Base-by-base conservation (phyloP, 495 filamentous ascomycete species). In the Penicillium cinerascens region DNA sequence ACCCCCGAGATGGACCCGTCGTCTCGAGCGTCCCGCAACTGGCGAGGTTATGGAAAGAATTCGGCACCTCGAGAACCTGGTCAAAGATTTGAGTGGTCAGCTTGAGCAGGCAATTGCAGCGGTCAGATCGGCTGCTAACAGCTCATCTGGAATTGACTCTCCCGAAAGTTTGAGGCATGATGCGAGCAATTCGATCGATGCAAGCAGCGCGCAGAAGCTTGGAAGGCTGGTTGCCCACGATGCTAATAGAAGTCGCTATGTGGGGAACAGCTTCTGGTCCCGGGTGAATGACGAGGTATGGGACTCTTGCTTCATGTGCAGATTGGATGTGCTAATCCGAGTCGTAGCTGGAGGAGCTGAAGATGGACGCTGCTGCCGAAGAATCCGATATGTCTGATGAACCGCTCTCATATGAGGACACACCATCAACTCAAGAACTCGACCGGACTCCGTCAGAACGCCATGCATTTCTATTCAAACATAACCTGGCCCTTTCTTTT, bases 211-310 rank as follows among this genome's bases (percentile, higher is more conserved):
- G 3, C 64, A 70, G 13, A 42, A 55, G 23, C 63, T 78, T 48
- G 77, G 75, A 5, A 64, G 74, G 26, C 38, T 79, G 3, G 67
- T 78, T 7, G 58, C 78, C 13, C 58, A 68, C 18, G 74, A 78
- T 56, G 43, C 64, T 10, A 69, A 52, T 17, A 67, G 58, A 20
- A 76, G 69, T 40, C 71, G 72, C 41, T 82, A 81, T 51, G 57
- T 82, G 10, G 77, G 76, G 25, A 80, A 63, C 47, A 69, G 69
- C 9, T 82, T 82, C 54, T 83, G 79, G 77, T 74, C 76, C 1
- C 72, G 71, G 16, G 66, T 84, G 16, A 74, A 72, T 25, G 71
- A 80, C 37, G 80, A 84, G 68, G 79, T 82, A 58, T 49, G 65
- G n/a, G n/a, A n/a, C n/a, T n/a, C 20, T 7, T n/a, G 9, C 13